A percentile compares a stretch with the other conserved stretches of the same genome.
Evolutionary conservation across 257 asterid species (phyloP).

Genomic region (Haberlea rhodopensis): DNA sequence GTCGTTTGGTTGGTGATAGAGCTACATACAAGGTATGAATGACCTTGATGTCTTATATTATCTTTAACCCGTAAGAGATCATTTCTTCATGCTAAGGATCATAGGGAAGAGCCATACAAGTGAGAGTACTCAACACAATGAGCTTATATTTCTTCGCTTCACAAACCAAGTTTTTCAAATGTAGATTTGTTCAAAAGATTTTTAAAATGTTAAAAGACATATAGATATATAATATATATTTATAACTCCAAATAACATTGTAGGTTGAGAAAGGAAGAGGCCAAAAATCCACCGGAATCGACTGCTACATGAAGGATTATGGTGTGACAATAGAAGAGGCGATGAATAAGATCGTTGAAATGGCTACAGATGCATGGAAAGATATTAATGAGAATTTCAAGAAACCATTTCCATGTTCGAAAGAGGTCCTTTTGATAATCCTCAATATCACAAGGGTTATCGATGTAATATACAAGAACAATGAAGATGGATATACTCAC

Average conservation of each 20-base stretch:
- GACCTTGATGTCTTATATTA: not conserved
- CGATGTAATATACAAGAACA: constrained; percentile 21
- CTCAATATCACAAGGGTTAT: constrained; percentile 20
- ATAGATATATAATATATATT: too few relatives aligned
- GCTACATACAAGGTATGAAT: constrained; percentile 21
- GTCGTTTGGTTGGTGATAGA: constrained; percentile 20
- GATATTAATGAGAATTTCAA: constrained; percentile 15
- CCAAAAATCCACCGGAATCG: constrained; percentile 21
- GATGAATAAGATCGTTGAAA: not conserved
- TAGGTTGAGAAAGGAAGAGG: constrained; percentile 24
- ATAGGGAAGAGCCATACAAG: too few relatives aligned
- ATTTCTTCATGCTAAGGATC: too few relatives aligned
- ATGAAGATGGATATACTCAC: constrained; percentile 30
- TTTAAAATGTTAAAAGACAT: too few relatives aligned
- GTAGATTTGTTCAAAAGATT: too few relatives aligned
- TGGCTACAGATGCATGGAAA: constrained; percentile 16
- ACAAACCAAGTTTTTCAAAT: too few relatives aligned
- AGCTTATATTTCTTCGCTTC: too few relatives aligned
- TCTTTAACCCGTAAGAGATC: too few relatives aligned
- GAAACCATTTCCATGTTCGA: not conserved
- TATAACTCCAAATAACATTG: not conserved
- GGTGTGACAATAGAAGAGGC: constrained; percentile 18
- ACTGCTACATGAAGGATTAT: constrained; percentile 21
- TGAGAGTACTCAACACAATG: too few relatives aligned
- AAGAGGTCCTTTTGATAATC: not conserved